Evolutionary conservation across 2,329 filamentous ascomycete species (phyloP).

Genomic region (Ceratocystis diversiconidia): DNA sequence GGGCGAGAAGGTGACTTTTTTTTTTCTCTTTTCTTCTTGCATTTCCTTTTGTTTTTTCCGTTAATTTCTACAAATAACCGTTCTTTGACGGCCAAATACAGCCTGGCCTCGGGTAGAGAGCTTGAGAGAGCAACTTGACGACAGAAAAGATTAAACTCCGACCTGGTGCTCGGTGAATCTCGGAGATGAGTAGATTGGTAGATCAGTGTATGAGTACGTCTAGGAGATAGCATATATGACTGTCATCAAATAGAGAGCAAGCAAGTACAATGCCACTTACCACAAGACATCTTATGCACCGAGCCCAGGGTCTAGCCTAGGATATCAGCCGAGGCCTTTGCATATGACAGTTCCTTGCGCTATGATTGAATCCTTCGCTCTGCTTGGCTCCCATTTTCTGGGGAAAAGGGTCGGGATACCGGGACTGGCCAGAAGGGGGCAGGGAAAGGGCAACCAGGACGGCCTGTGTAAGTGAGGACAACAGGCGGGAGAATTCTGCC

Average conservation of each 20-base stretch:
- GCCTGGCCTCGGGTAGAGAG: not conserved
- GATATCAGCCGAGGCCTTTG: constrained; percentile 10
- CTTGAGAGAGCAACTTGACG: not conserved
- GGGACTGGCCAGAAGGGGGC: constrained; percentile 7
- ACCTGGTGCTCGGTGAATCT: constrained; percentile 1
- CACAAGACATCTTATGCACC: not conserved
- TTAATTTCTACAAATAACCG: no score
- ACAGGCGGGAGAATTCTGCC: not conserved
- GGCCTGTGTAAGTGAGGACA: not conserved
- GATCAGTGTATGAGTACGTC: no score
- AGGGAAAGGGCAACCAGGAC: not conserved
- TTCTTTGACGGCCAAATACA: not conserved
- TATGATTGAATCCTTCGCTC: not conserved
- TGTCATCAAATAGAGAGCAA: no score
- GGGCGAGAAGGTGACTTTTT: not conserved
- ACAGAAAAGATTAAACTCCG: not conserved
- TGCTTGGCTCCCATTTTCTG: constrained; percentile 9
- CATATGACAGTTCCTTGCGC: constrained; percentile 10
- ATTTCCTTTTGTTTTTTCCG: not conserved
- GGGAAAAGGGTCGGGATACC: constrained; percentile 15
- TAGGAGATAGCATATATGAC: not conserved
- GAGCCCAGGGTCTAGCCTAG: not conserved
- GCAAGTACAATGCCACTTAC: not conserved
- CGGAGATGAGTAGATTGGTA: not conserved
- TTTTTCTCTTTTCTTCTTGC: not conserved